Evolutionary conservation across 2,329 filamentous ascomycete species (phyloP).

Genomic region (Fusarium anguioides): DNA sequence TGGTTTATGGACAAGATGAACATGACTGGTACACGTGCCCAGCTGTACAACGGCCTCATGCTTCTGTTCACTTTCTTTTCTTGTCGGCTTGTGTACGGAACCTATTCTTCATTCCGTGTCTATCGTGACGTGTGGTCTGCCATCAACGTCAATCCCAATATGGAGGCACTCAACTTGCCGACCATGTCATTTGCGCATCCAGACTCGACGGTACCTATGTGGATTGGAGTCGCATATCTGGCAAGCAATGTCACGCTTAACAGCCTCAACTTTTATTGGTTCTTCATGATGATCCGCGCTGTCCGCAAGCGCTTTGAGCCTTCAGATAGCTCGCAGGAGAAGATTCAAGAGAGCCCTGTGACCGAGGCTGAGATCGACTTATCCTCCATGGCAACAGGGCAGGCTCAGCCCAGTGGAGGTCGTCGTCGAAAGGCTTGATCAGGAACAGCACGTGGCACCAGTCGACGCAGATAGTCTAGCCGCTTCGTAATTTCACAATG

Average conservation of each 20-base stretch:
- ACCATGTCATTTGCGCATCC: slow-evolving; percentile 59
- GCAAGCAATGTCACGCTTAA: slow-evolving; percentile 78
- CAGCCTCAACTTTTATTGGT: slow-evolving; percentile 85
- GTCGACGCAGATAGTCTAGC: background rate
- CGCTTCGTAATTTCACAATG: background rate
- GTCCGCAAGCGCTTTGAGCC: slow-evolving; percentile 80
- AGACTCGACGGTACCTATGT: slow-evolving; percentile 69
- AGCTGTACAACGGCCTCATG: slow-evolving; percentile 81
- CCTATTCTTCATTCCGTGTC: slow-evolving; percentile 75
- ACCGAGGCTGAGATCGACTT: slow-evolving; percentile 48
- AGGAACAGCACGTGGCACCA: background rate
- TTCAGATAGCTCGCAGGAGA: slow-evolving; percentile 46
- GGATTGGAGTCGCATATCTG: slow-evolving; percentile 76
- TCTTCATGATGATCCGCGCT: slow-evolving; percentile 85
- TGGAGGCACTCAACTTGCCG: slow-evolving; percentile 34
- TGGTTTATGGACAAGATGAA: slow-evolving; percentile 92
- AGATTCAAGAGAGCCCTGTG: slow-evolving; percentile 42
- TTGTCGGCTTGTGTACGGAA: slow-evolving; percentile 82
- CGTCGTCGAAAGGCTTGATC: slow-evolving; percentile 49
- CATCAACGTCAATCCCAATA: slow-evolving; percentile 53
- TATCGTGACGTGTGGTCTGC: slow-evolving; percentile 76
- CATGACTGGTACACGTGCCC: slow-evolving; percentile 78
- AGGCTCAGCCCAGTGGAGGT: slow-evolving; percentile 29
- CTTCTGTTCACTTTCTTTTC: slow-evolving; percentile 80
- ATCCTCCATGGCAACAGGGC: slow-evolving; percentile 46